Conservation (phyloP, 73 alveolate genomes). For the Tetrahymena malaccensis region DNA sequence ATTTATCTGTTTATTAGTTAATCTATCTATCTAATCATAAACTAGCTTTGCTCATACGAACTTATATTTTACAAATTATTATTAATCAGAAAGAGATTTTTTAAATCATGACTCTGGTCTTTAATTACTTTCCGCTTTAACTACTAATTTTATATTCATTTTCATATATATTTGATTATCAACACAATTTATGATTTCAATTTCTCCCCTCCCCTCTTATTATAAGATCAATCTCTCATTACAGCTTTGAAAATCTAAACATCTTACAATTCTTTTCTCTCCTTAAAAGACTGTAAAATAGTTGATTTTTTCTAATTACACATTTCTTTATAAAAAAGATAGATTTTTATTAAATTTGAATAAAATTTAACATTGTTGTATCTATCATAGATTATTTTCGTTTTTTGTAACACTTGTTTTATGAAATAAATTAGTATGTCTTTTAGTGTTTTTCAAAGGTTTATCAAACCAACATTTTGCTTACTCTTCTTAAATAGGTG, state of each 20-base stretch:
- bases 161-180: background rate
- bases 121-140: no score
- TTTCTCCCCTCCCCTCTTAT: background rate
- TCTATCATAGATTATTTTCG: background rate
- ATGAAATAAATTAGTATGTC: no score
- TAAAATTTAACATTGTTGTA: background rate
- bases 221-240: background rate
- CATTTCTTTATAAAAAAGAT: background rate
- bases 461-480: background rate
- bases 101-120: background rate
- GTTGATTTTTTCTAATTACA: background rate
- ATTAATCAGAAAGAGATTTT: no score
- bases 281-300: background rate
- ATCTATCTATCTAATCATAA: background rate
- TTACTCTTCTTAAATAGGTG: background rate
- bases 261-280: background rate
- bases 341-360: background rate
- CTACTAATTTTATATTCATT: background rate
- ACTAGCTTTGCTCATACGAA: background rate
- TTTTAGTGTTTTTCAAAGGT: no score
- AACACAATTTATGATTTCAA: background rate
- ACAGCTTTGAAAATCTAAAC: background rate
- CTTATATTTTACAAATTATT: no score
- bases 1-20: background rate
- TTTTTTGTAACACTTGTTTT: no score